A percentile compares a stretch with the other conserved stretches of the same genome.
Conservation (phyloP, 1,139 yeast genomes). For the Nadsonia commutata region DNA sequence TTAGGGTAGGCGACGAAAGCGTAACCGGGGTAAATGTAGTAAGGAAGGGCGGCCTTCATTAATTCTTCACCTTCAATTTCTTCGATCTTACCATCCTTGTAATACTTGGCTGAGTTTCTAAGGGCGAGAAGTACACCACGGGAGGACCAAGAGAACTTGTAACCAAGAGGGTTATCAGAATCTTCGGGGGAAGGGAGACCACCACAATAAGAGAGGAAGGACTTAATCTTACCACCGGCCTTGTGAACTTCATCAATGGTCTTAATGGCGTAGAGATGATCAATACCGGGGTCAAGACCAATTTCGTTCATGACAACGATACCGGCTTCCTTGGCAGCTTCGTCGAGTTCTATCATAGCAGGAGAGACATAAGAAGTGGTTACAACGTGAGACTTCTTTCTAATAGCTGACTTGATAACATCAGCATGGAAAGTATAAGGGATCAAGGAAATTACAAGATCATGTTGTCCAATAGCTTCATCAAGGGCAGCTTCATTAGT, state of each 20-base stretch:
- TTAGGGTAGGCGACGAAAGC: conserved; percentile 94
- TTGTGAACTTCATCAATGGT: conserved; percentile 93
- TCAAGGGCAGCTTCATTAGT: conserved; percentile 64
- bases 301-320: conserved; percentile 36
- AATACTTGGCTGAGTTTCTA: conserved; percentile 83
- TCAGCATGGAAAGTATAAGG: conserved; percentile 90
- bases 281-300: conserved; percentile 91
- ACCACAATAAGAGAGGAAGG: conserved; percentile 71
- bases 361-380: conserved; percentile 95
- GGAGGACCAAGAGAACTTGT: conserved; percentile 98
- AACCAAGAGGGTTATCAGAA: conserved; percentile 95
- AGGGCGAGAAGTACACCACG: conserved; percentile 93
- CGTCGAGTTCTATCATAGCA: conserved; percentile 41
- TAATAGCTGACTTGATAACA: conserved; percentile 88
- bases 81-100: conserved; percentile 71
- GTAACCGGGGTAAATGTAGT: conserved; percentile 89
- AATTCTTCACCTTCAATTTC: conserved; percentile 76
- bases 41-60: conserved; percentile 92
- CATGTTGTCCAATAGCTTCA: conserved; percentile 59
- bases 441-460: conserved; percentile 82
- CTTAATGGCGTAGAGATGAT: conserved; percentile 95
- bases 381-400: conserved; percentile 80
- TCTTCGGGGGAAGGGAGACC: conserved; percentile 97
- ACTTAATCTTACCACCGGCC: conserved; percentile 28
- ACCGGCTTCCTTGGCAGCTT: conserved; percentile 30